Percentiles rank a stretch among this genome's conserved stretches.
Evolutionary conservation across 192 early-diverging fungal species (phyloP).

Genomic region (Pilobolus umbonatus): DNA sequence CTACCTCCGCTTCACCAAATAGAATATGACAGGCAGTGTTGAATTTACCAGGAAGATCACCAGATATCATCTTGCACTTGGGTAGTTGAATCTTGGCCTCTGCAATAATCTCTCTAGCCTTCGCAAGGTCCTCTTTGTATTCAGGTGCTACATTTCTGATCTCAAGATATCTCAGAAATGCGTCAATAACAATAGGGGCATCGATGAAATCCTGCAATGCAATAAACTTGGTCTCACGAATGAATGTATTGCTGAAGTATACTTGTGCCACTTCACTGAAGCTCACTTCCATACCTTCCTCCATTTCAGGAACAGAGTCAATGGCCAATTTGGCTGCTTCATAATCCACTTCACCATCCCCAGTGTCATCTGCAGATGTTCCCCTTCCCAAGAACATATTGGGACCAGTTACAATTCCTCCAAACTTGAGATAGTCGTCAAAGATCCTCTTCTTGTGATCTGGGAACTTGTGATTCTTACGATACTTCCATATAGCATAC

Average conservation of each 20-base stretch:
- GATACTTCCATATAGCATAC: conserved; percentile 45
- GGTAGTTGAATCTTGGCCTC: conserved; percentile 46
- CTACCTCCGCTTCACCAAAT: conserved; percentile 39
- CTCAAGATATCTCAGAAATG: conserved; percentile 45
- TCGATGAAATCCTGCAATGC: conserved; percentile 41
- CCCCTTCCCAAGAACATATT: conserved; percentile 46
- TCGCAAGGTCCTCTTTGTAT: conserved; percentile 41
- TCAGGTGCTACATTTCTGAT: conserved; percentile 48
- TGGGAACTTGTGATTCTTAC: conserved; percentile 49
- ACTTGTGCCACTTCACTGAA: conserved; percentile 40
- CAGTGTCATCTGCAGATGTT: conserved; percentile 28
- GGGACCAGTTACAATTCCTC: conserved; percentile 46
- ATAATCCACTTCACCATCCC: conserved; percentile 39
- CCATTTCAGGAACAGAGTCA: conserved; percentile 31
- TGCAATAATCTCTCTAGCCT: conserved; percentile 37
- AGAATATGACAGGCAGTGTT: conserved; percentile 50
- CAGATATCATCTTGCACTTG: conserved; percentile 37
- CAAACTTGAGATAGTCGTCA: conserved; percentile 45
- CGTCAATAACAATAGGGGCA: conserved; percentile 37
- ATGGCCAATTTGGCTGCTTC: conserved; percentile 33
- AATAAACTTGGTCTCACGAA: conserved; percentile 41
- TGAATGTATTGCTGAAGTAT: conserved; percentile 49
- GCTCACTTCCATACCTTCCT: conserved; percentile 37
- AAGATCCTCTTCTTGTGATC: conserved; percentile 39
- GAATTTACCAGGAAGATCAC: conserved; percentile 37